Base-by-base conservation (phyloP, 2,329 filamentous ascomycete species). In the Colletotrichum tofieldiae region DNA sequence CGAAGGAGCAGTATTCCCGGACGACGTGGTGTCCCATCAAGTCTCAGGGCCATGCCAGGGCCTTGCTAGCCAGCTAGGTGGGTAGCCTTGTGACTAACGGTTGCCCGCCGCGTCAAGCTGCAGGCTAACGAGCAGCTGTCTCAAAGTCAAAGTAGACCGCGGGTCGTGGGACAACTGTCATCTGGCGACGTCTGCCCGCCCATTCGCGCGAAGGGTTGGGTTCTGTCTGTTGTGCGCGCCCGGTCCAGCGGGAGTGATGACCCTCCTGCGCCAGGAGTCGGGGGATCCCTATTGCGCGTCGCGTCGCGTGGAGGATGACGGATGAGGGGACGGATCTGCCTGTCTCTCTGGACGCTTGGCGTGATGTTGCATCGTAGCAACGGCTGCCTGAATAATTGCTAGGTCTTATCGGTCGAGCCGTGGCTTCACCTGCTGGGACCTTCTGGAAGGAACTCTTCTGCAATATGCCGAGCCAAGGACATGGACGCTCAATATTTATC, bases 61-160 rank as follows among this genome's bases (percentile, higher is more conserved):
- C 41, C 35, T 41, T 29, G n/a, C 45, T 67, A 61, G 55, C 18
- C 11, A 16, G 23, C 29, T 16, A 37, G 67, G 59, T 55, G 47
- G 29, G 11, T 14, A 6, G n/a, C 45, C 45, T 26, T 49, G 35
- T 12, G n/a, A 39, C 45, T 29, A 51, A 51, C 60, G 45, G 32
- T 47, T 39, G 55, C 8, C 67, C 54, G 54, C 49, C 26, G 41
- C 29, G 14, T 20, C 29, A 41, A 47, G 29, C 14, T 71, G 67
- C 26, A 61, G 39, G 37, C 39, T 32, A 55, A 41, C 26, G n/a
- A 55, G 45, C 60, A 41, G 45, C 39, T 49, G 47, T 54, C 55
- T n/a, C 55, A 35, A 43, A 65, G 63, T 61, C 47, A 49, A 47
- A 35, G 39, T 49, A 47, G 37, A 49, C 37, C 18, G 63, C 23